phyloP scores from a whole-genome alignment of 257 asterid genomes.

The Eustoma russellianum region DNA sequence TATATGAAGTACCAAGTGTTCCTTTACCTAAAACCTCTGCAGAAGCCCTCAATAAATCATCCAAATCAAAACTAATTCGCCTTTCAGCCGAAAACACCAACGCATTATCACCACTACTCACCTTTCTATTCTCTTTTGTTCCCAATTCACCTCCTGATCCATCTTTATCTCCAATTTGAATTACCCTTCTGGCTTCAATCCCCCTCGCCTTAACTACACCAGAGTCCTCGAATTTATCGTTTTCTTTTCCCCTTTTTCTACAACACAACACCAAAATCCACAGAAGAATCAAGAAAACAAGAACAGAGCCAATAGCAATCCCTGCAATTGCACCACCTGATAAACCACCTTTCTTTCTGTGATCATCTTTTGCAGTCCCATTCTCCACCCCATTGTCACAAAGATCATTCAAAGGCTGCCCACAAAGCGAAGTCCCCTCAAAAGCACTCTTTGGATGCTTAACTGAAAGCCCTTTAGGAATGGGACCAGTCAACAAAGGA shows the following conservation, averaged over 20 bases:
- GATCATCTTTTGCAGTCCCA: slow-evolving; percentile 2
- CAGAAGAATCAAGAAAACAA: slow-evolving; percentile 42
- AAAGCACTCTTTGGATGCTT: slow-evolving; percentile 42
- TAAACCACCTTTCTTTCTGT: slow-evolving; percentile 33
- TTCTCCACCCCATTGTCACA: slow-evolving; percentile 26
- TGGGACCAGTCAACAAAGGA: slow-evolving; percentile 48
- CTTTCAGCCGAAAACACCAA: slow-evolving; percentile 47
- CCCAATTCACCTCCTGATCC: slow-evolving; percentile 26
- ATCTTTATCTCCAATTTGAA: slow-evolving; percentile 20
- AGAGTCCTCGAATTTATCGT: slow-evolving; percentile 21
- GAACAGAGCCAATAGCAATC: slow-evolving; percentile 46
- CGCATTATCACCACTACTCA: slow-evolving; percentile 37
- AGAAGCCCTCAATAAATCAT: slow-evolving; percentile 81
- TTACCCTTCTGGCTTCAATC: slow-evolving; percentile 23
- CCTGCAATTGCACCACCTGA: slow-evolving; percentile 91
- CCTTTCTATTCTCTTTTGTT: slow-evolving; percentile 31
- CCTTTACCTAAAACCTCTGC: slow-evolving; percentile 99
- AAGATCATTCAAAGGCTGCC: slow-evolving; percentile 41
- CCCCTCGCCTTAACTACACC: slow-evolving; percentile 29
- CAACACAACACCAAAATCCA: slow-evolving; percentile 40
- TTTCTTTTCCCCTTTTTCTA: slow-evolving; percentile 22
- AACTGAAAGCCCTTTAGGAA: slow-evolving; percentile 46
- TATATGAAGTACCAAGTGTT: slow-evolving; percentile 79
- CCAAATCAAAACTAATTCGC: slow-evolving; percentile 50
- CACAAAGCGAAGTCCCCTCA: slow-evolving; percentile 68